A percentile compares a stretch with the other conserved stretches of the same genome.
Evolutionary conservation across 305 asterid genomes (phyloP).

Genomic region (Caryopteris hybrid): DNA sequence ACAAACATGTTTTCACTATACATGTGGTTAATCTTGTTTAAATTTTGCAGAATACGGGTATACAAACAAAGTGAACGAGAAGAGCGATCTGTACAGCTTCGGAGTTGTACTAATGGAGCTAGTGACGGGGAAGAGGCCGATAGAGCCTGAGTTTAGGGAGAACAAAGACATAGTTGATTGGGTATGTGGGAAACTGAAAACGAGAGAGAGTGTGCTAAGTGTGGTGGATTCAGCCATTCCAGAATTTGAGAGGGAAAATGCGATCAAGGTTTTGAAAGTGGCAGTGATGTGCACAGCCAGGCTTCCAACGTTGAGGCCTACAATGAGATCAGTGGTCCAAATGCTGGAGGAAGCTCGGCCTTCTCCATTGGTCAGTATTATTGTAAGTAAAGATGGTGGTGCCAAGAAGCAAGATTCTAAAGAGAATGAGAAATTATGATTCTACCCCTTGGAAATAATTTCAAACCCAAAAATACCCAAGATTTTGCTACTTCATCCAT

Average conservation of each 20-base stretch:
- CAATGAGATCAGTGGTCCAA: conserved; percentile 80
- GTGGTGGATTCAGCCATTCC: conserved; percentile 52
- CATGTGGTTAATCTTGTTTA: no score
- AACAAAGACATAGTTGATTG: conserved; percentile 68
- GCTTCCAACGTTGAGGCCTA: conserved; percentile 73
- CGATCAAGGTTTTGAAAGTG: conserved; percentile 60
- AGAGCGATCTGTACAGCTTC: conserved; percentile 84
- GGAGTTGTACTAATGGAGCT: conserved; percentile 96
- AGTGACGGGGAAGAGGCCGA: conserved; percentile 78
- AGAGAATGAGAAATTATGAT: conserved; percentile 18
- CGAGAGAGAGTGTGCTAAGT: conserved; percentile 51
- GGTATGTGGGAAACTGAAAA: conserved; percentile 66
- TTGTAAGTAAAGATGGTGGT: conserved; percentile 41
- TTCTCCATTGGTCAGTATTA: conserved; percentile 36
- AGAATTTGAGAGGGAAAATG: conserved; percentile 48
- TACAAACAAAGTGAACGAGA: conserved; percentile 66
- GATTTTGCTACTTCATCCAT: no score
- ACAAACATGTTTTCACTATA: not conserved
- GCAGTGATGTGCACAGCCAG: conserved; percentile 81
- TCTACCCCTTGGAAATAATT: no score
- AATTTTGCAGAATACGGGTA: conserved; percentile 87
- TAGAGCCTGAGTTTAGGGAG: conserved; percentile 73
- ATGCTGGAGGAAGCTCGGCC: conserved; percentile 79
- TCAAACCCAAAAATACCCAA: no score
- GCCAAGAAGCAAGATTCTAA: conserved; percentile 1